These are phyloP conservation scores for Neodidymelliopsis sp. DNA, from an alignment of 2,329 filamentous ascomycete genomes.

Conservation along the genomic window DNA sequence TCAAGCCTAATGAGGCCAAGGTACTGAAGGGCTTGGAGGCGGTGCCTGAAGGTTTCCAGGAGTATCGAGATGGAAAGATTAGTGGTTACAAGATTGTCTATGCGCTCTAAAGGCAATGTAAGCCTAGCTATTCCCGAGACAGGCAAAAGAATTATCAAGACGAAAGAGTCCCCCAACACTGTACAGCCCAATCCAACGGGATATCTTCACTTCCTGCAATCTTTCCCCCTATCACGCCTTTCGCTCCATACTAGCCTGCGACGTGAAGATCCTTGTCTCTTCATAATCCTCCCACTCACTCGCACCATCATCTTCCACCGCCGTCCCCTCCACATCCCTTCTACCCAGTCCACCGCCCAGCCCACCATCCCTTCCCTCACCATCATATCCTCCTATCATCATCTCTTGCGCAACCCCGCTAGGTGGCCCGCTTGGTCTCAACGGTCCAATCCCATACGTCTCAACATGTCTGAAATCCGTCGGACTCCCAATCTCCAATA, in stretches of 20 bases:
- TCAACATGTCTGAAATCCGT: neutral
- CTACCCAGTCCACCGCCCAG: neutral
- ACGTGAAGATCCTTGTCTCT: neutral
- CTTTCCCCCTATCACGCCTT: neutral
- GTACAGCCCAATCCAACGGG: no score
- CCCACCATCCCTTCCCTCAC: neutral
- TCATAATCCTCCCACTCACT: constrained; percentile 5
- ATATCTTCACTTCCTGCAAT: no score
- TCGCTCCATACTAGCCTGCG: neutral
- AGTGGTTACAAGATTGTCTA: constrained; percentile 54
- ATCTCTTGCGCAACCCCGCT: neutral
- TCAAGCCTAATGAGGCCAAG: constrained; percentile 48
- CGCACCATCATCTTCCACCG: neutral
- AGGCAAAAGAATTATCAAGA: no score
- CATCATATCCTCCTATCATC: neutral
- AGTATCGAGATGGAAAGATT: constrained; percentile 51
- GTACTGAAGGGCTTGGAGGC: constrained; percentile 43
- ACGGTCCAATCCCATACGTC: neutral
- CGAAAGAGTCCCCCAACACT: no score
- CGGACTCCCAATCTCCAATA: neutral
- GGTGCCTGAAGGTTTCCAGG: constrained; percentile 49
- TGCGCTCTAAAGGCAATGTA: constrained; percentile 34
- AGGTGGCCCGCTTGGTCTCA: neutral
- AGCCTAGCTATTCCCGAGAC: no score
- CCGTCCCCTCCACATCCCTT: constrained; percentile 1